These are phyloP conservation scores for Venturia effusa DNA, from an alignment of 2,329 filamentous ascomycete genomes.

Conservation along the genomic window DNA sequence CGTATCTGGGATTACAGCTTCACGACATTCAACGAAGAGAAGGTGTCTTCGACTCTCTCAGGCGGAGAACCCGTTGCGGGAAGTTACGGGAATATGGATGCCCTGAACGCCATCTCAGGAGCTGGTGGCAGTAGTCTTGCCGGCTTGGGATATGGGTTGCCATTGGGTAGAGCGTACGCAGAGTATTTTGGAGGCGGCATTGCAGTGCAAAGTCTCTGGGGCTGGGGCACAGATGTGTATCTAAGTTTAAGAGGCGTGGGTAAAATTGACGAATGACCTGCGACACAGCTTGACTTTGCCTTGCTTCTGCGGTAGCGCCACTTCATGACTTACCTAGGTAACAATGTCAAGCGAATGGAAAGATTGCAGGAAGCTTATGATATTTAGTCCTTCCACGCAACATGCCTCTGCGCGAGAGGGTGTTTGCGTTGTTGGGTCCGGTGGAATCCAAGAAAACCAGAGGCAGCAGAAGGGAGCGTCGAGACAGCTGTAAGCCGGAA, in stretches of 20 bases:
- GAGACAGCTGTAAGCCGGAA: too few relatives aligned
- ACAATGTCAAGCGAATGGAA: too few relatives aligned
- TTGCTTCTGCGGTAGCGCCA: too few relatives aligned
- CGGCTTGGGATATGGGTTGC: slow-evolving; percentile 84
- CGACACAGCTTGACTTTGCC: too few relatives aligned
- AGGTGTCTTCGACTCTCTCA: slow-evolving; percentile 34
- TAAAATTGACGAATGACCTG: slow-evolving; percentile 10
- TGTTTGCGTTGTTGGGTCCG: too few relatives aligned
- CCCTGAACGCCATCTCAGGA: slow-evolving; percentile 62
- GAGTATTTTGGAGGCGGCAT: slow-evolving; percentile 98
- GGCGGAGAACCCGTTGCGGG: slow-evolving; percentile 19
- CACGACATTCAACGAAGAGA: slow-evolving; percentile 75
- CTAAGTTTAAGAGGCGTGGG: slow-evolving; percentile 51
- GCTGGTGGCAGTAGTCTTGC: slow-evolving; percentile 69
- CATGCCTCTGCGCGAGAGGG: too few relatives aligned
- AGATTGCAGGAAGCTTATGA: too few relatives aligned
- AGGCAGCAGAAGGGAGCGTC: too few relatives aligned
- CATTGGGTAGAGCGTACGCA: slow-evolving; percentile 83
- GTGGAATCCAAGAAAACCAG: too few relatives aligned
- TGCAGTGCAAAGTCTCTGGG: slow-evolving; percentile 86
- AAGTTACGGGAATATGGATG: slow-evolving; percentile 40
- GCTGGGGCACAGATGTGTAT: slow-evolving; percentile 72
- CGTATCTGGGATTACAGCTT: slow-evolving; percentile 97
- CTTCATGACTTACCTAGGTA: too few relatives aligned
- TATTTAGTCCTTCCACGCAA: too few relatives aligned